Evolutionary conservation across 257 asterid genomes (phyloP).

Genomic region (Linaria vulgaris): DNA sequence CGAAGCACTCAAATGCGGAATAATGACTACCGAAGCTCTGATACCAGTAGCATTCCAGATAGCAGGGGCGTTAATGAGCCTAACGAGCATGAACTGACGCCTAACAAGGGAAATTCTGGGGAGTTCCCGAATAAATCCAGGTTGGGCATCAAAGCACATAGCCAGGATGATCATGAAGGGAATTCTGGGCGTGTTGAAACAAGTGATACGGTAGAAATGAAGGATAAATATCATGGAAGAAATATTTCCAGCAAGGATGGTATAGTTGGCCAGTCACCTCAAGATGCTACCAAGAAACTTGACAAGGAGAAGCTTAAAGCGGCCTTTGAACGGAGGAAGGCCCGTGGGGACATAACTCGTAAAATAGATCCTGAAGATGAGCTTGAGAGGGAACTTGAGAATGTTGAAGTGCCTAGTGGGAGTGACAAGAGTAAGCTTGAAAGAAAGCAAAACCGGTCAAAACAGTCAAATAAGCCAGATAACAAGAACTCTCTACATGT

Average conservation of each 20-base stretch:
- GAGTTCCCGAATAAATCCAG: slow-evolving; percentile 34
- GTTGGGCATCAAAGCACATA: slow-evolving; percentile 33
- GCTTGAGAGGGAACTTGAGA: slow-evolving; percentile 80
- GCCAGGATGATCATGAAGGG: slow-evolving; percentile 39
- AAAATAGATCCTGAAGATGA: slow-evolving; percentile 63
- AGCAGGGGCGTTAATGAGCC: slow-evolving; percentile 39
- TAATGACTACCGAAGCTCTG: slow-evolving; percentile 37
- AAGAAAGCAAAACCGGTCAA: slow-evolving; percentile 46
- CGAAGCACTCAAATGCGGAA: slow-evolving; percentile 29
- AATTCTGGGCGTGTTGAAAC: slow-evolving; percentile 42
- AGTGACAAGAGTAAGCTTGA: slow-evolving; percentile 49
- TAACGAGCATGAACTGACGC: slow-evolving; percentile 37
- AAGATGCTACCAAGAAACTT: slow-evolving; percentile 46
- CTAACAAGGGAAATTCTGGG: slow-evolving; percentile 35
- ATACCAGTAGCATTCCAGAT: slow-evolving; percentile 25
- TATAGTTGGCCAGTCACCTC: slow-evolving; percentile 50
- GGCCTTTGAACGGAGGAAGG: slow-evolving; percentile 66
- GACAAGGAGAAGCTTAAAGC: slow-evolving; percentile 81
- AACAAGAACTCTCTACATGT: slow-evolving; percentile 32
- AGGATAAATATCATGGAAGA: slow-evolving; percentile 47
- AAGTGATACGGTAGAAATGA: slow-evolving; percentile 44
- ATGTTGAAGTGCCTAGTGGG: slow-evolving; percentile 63
- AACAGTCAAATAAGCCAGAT: slow-evolving; percentile 40
- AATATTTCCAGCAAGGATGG: slow-evolving; percentile 39
- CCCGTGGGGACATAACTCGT: slow-evolving; percentile 62